Evolutionary conservation across 2,329 filamentous ascomycete genomes (phyloP).

Genomic region (Aspergillus terreus): DNA sequence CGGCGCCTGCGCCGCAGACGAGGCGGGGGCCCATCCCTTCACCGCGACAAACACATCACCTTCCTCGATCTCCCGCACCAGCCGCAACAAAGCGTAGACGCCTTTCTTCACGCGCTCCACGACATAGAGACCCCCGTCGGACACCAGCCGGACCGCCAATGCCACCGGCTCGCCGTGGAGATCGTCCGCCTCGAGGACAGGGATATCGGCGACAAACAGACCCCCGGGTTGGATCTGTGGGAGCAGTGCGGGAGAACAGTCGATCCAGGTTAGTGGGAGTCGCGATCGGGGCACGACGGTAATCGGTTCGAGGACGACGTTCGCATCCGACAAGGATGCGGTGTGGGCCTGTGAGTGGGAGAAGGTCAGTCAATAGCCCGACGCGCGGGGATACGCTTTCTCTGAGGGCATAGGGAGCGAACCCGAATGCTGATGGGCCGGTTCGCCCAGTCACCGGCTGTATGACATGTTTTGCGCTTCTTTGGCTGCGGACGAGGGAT

Average conservation of each 20-base stretch:
- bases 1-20: not conserved
- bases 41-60: constrained; percentile 37
- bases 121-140: constrained; percentile 32
- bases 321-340: constrained; percentile 32
- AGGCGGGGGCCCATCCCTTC: constrained; percentile 26
- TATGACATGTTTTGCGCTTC: constrained; percentile 31
- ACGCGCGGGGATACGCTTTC: not conserved
- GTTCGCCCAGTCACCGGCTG: constrained; percentile 13
- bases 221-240: constrained; percentile 30
- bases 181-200: constrained; percentile 28
- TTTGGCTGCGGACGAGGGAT: constrained; percentile 23
- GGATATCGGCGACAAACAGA: constrained; percentile 37
- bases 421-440: constrained; percentile 33
- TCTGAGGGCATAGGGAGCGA: constrained; percentile 1
- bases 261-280: constrained; percentile 39
- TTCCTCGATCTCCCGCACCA: constrained; percentile 33
- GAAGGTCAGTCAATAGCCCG: not conserved
- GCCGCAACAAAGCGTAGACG: constrained; percentile 37
- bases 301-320: constrained; percentile 34
- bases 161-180: constrained; percentile 20
- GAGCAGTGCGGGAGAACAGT: constrained; percentile 21
- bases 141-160: constrained; percentile 28
- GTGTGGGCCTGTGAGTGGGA: constrained; percentile 28
- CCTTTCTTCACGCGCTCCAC: constrained; percentile 38
- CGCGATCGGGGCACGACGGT: constrained; percentile 32